phyloP scores from a whole-genome alignment of 2,329 filamentous ascomycete species.

The Didymosphaeria variabile region DNA sequence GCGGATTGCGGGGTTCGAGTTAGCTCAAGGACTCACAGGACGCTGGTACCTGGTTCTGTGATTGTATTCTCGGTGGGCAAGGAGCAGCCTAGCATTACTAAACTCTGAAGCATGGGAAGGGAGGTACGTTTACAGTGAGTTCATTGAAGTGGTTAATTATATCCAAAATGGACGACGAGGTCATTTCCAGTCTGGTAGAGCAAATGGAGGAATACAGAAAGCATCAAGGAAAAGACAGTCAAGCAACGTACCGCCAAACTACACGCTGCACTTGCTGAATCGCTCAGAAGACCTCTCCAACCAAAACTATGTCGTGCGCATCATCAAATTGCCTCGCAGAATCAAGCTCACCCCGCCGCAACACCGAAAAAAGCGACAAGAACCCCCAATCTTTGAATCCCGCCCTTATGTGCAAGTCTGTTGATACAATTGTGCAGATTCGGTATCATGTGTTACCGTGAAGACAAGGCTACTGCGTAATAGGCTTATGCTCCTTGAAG shows the following conservation, averaged over 20 bases:
- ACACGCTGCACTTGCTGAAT: background rate
- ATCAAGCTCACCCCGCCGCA: background rate
- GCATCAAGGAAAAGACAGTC: background rate
- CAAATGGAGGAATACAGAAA: background rate
- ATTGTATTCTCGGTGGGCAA: background rate
- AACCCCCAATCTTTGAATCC: background rate
- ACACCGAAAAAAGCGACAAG: background rate
- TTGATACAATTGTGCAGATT: background rate
- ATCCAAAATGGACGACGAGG: background rate
- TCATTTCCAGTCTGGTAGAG: background rate
- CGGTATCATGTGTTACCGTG: background rate
- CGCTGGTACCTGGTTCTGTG: too few species aligned
- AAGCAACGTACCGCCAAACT: background rate
- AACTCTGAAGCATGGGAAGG: background rate
- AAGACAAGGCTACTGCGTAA: background rate
- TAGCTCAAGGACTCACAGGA: too few species aligned
- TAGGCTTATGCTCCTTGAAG: constrained; percentile 37
- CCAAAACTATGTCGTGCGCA: background rate
- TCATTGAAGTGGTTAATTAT: background rate
- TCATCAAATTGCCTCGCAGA: background rate
- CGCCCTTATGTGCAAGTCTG: background rate
- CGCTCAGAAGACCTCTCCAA: background rate
- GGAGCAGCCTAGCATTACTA: background rate
- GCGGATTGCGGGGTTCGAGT: background rate
- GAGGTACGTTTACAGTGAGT: background rate